Evolutionary conservation across 495 filamentous ascomycete genomes (phyloP), one percentile per base, ranked within the genome.

Genomic region (Oidiodendron maius): DNA sequence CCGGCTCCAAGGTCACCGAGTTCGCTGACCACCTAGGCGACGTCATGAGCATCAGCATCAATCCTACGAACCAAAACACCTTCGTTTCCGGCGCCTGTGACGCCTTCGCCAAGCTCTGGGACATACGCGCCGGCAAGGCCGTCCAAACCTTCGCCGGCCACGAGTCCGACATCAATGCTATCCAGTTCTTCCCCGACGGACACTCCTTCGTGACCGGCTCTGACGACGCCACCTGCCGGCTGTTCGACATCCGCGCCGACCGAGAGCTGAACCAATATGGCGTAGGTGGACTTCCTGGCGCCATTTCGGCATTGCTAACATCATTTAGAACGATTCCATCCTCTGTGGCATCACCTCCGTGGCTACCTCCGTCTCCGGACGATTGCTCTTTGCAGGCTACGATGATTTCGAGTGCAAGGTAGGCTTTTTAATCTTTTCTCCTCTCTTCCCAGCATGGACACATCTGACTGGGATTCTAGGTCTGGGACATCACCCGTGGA

Each of bases 391-490:
- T 64, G 93, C 93, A 47, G 93, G 93, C 50, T 98, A 98, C 63
- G 93, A 98, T 60, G 93, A 98, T 61, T 98, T 96, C 62, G 93
- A 98, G 70, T 98, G 93, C 87, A 98, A 98, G 84, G 93, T 96
- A 73, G 59, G 76, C 46, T 43, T 37, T 30, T 9, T 23, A 23
- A n/a, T 42, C 20, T 23, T 24, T 10, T 23, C 22, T 22, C 10
- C 16, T 17, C 17, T 21, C 1, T 2, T 44, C 2, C n/a, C 11
- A 32, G 9, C 26, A 6, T 3, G n/a, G 15, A 12, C 15, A 44
- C 22, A 18, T 42, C 53, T 68, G 43, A 68, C 42, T 11, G 34
- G 11, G 21, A 34, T 20, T 35, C 47, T 45, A 97, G 91, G 93
- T 98, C 32, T 98, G 93, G 93, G 93, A 98, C 74, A 80, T 94